Evolutionary conservation across 2,329 filamentous ascomycete species (phyloP).

Genomic region (Aspergillus sp.): DNA sequence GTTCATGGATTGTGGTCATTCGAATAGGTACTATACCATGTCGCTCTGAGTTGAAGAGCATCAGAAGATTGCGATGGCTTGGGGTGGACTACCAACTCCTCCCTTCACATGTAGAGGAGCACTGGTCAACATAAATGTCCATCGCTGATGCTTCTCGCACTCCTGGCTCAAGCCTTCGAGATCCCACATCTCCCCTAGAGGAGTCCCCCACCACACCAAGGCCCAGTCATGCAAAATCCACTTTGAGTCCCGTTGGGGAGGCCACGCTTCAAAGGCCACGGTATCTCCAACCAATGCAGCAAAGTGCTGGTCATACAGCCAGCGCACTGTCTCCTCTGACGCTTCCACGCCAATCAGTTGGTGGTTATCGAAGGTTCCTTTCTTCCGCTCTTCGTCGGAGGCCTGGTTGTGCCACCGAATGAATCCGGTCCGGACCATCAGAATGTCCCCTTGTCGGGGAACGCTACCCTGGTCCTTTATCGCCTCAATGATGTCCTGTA

Average conservation of each 20-base stretch:
- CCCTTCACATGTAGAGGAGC: neutral
- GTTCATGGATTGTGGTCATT: too few relatives aligned
- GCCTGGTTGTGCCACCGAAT: neutral
- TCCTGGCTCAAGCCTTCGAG: neutral
- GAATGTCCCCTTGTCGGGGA: neutral
- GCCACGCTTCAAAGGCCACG: neutral
- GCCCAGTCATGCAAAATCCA: neutral
- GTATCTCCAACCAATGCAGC: neutral
- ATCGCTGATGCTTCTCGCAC: neutral
- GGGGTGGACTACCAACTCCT: neutral
- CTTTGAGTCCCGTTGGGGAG: neutral
- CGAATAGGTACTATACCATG: too few relatives aligned
- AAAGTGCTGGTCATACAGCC: neutral
- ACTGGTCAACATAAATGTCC: neutral
- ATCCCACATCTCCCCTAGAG: neutral
- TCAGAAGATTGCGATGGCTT: neutral
- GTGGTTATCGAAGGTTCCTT: neutral
- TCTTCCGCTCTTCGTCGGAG: neutral
- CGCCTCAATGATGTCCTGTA: neutral
- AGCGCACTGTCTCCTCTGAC: neutral
- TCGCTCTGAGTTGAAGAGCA: neutral
- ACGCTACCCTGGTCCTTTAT: neutral
- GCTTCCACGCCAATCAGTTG: neutral
- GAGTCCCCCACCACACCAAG: neutral
- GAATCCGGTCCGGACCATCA: neutral